A percentile compares a stretch with the other conserved stretches of the same genome.
Conservation (phyloP, 1,139 yeast species). For the Saccharomyces hybrid region DNA sequence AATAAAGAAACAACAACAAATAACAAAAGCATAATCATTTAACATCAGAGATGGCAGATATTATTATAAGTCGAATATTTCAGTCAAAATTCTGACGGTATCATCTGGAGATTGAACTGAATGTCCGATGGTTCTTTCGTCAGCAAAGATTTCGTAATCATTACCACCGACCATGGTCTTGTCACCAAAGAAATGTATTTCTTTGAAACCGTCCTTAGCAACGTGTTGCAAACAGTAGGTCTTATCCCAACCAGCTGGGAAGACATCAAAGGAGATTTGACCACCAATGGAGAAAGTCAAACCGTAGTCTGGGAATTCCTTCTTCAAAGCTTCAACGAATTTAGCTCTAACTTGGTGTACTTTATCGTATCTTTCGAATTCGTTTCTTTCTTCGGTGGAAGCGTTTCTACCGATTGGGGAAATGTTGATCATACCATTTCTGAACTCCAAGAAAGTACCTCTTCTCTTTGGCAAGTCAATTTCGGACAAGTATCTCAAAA, state of each 20-base stretch:
- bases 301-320: constrained; percentile 72
- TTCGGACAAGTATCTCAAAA: constrained; percentile 74
- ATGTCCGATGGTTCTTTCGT: constrained; percentile 90
- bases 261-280: constrained; percentile 96
- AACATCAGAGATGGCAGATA: neutral
- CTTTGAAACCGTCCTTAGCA: constrained; percentile 70
- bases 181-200: constrained; percentile 97
- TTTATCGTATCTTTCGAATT: constrained; percentile 77
- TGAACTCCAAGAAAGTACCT: constrained; percentile 97
- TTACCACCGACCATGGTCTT: constrained; percentile 96
- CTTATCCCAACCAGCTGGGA: constrained; percentile 99
- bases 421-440: constrained; percentile 98
- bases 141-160: constrained; percentile 92
- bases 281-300: constrained; percentile 98
- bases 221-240: constrained; percentile 95
- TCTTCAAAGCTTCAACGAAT: constrained; percentile 75
- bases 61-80: constrained; percentile 46
- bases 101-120: constrained; percentile 84
- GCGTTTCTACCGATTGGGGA: constrained; percentile 99
- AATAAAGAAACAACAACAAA: neutral
- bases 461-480: constrained; percentile 88
- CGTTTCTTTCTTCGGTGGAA: constrained; percentile 84
- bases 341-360: constrained; percentile 70
- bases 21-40: neutral
- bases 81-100: constrained; percentile 77